Evolutionary conservation across 2,329 filamentous ascomycete genomes (phyloP).

Genomic region (Alternaria gansuensis): DNA sequence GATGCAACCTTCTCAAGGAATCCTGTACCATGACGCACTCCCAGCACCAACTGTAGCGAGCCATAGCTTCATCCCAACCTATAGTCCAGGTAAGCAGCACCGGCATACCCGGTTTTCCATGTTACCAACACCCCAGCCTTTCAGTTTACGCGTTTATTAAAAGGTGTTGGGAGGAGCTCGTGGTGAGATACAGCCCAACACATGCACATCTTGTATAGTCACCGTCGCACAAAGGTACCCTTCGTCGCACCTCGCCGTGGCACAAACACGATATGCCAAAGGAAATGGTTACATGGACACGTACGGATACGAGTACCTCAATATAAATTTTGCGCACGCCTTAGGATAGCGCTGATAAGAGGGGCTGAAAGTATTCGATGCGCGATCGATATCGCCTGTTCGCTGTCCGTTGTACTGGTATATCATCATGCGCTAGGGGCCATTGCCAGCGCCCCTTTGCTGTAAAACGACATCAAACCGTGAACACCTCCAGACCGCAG

Average conservation of each 20-base stretch:
- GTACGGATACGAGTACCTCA: constrained; percentile 7
- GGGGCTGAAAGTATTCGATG: neutral
- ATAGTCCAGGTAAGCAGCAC: neutral
- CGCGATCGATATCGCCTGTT: neutral
- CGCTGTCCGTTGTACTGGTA: neutral
- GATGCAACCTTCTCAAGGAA: neutral
- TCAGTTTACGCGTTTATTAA: neutral
- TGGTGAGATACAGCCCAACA: no score
- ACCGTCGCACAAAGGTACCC: neutral
- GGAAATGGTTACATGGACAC: constrained; percentile 6
- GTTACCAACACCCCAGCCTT: neutral
- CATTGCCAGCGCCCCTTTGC: neutral
- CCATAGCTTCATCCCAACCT: neutral
- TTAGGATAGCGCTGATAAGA: constrained; percentile 2
- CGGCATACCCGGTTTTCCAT: neutral
- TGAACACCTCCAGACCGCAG: neutral
- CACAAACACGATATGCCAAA: constrained; percentile 4
- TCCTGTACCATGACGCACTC: neutral
- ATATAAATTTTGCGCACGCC: neutral
- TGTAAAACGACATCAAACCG: neutral
- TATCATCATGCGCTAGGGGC: neutral
- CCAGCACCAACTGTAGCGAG: neutral
- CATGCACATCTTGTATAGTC: neutral
- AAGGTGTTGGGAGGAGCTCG: neutral
- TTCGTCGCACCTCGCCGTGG: neutral